These are phyloP conservation scores for Penicillium sp. DNA, from an alignment of 2,329 filamentous ascomycete species.

Conservation along the genomic window DNA sequence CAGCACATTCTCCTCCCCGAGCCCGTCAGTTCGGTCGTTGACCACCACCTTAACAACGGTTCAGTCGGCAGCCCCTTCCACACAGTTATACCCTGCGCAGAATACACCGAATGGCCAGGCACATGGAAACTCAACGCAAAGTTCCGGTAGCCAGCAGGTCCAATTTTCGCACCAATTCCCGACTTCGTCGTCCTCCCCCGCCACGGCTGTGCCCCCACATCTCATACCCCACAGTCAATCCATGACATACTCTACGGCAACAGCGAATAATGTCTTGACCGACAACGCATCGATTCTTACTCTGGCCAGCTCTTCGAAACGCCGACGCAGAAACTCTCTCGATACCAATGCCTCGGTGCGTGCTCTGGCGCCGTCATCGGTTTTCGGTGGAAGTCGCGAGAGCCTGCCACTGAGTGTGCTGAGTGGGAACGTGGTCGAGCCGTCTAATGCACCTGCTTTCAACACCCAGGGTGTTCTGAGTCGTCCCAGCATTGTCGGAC, in stretches of 20 bases:
- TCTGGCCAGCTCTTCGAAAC: conserved; percentile 64
- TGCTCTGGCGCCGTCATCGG: conserved; percentile 62
- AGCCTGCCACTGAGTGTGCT: conserved; percentile 64
- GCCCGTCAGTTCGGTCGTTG: conserved; percentile 64
- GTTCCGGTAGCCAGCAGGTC: conserved; percentile 40
- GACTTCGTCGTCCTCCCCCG: conserved; percentile 47
- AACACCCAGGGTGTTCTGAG: conserved; percentile 41
- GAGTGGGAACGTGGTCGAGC: conserved; percentile 53
- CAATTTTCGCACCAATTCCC: conserved; percentile 64
- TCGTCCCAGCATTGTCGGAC: conserved; percentile 54
- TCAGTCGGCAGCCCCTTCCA: conserved; percentile 60
- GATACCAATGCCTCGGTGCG: conserved; percentile 68
- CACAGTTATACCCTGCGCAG: conserved; percentile 41
- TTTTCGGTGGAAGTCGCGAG: conserved; percentile 65
- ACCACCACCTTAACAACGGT: conserved; percentile 67
- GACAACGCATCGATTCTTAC: conserved; percentile 68
- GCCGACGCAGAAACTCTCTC: conserved; percentile 62
- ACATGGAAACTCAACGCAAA: conserved; percentile 39
- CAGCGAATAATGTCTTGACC: conserved; percentile 63
- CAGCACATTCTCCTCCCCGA: conserved; percentile 66
- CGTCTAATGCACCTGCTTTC: conserved; percentile 42
- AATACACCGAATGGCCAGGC: conserved; percentile 31
- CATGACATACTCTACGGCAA: conserved; percentile 60
- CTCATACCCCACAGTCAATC: conserved; percentile 53
- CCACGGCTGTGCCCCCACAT: conserved; percentile 62